Evolutionary conservation across 2,329 filamentous ascomycete genomes (phyloP).

Genomic region (Knufia fluminis): DNA sequence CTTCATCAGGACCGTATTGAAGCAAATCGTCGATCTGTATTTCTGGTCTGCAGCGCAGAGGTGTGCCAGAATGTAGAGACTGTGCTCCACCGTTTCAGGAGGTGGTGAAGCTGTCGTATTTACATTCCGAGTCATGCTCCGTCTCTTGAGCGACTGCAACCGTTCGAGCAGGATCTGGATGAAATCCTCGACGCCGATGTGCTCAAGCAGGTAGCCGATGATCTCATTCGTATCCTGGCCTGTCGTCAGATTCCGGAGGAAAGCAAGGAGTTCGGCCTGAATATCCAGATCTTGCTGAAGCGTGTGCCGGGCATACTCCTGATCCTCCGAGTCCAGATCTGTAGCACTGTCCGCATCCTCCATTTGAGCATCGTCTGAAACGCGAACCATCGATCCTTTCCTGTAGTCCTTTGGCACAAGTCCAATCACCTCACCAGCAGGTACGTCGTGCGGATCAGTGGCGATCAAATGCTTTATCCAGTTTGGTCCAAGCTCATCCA

Average conservation of each 20-base stretch:
- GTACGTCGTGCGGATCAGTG: conserved; percentile 36
- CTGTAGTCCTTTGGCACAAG: conserved; percentile 22
- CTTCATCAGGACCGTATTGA: conserved; percentile 66
- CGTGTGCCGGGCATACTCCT: conserved; percentile 50
- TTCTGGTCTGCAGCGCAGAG: conserved; percentile 71
- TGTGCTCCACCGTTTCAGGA: conserved; percentile 62
- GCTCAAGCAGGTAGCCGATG: conserved; percentile 73
- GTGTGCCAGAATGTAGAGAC: conserved; percentile 77
- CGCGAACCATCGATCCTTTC: conserved; percentile 8
- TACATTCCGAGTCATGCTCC: conserved; percentile 22
- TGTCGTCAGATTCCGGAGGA: conserved; percentile 81
- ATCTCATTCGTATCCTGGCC: conserved; percentile 55
- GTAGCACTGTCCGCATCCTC: background rate
- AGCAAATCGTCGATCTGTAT: conserved; percentile 68
- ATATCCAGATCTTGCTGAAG: conserved; percentile 72
- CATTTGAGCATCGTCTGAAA: conserved; percentile 1
- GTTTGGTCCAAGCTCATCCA: conserved; percentile 66
- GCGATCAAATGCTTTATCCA: conserved; percentile 76
- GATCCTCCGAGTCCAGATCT: background rate
- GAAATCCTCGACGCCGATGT: conserved; percentile 65
- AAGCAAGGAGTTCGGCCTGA: conserved; percentile 82
- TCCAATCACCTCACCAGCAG: conserved; percentile 21
- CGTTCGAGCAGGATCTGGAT: conserved; percentile 76
- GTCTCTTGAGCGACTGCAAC: conserved; percentile 36
- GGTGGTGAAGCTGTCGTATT: conserved; percentile 26